Evolutionary conservation across 2,329 filamentous ascomycete genomes (phyloP), one percentile per base, ranked within the genome.

Genomic region (Aphanoascus verrucosus): DNA sequence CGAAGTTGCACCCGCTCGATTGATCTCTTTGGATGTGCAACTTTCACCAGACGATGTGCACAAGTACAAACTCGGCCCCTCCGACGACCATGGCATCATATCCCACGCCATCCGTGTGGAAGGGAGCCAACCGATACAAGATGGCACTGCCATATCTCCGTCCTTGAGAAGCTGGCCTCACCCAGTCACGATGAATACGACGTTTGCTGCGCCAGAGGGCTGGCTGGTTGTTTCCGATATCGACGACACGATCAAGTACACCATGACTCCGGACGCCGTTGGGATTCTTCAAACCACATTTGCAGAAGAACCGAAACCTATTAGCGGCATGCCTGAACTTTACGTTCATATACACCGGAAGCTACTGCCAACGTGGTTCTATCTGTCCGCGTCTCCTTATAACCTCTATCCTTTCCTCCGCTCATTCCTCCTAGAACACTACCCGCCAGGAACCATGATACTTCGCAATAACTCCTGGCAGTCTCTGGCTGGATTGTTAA

Each of bases 181-280:
- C n/a, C 55, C 52, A 0, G 81, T 83, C 0, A 63, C 81, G 40
- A 83, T 86, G 76, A 78, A 79, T 56, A 94, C 88, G 0, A 78
- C 82, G 15, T 89, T 86, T 63, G 86, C 86, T 0, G 82, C 81
- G 15, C 80, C 84, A 0, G 81, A 85, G 46, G 90, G 91, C 6
- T 96, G 89, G 89, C 81, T 81, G 11, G 72, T 97, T 11, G 83
- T 96, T 58, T 91, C 86, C 38, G 91, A 97, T 62, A 81, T 97
- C 60, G 93, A 97, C 65, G 91, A 97, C 69, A 95, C 90, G 0
- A 94, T 97, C 74, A 96, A 97, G 70, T 74, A 90, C 60, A 96
- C 91, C 0, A 77, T 86, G 67, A 95, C 91, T 0, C 81, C 83
- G 42, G 84, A 87, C 48, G 83, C 88, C 0, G 77, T 85, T 6